These are phyloP conservation scores for Diutina neorugosa DNA, from an alignment of 1,139 yeast genomes.

Conservation along the genomic window DNA sequence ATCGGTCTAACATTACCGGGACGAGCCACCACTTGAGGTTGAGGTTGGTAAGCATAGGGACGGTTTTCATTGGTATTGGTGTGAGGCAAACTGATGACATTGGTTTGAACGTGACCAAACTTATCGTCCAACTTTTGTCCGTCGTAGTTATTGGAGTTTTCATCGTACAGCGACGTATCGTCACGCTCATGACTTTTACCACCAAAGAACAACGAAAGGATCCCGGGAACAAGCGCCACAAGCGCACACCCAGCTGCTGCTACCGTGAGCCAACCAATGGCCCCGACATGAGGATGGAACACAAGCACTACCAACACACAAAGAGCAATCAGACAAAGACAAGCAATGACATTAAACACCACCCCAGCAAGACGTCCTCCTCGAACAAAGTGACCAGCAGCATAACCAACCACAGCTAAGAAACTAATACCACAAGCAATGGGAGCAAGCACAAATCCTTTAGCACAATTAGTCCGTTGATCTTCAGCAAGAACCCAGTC, in stretches of 20 bases:
- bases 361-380: constrained; percentile 9
- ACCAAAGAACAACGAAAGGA: constrained; percentile 16
- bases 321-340: constrained; percentile 37
- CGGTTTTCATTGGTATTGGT: background rate
- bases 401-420: background rate
- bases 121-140: background rate
- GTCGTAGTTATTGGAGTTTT: background rate
- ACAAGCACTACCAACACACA: constrained; percentile 37
- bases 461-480: constrained; percentile 8
- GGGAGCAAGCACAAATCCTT: constrained; percentile 9
- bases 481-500: constrained; percentile 7
- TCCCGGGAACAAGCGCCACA: constrained; percentile 13
- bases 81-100: background rate
- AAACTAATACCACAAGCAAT: constrained; percentile 10
- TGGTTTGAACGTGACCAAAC: background rate
- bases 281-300: constrained; percentile 50
- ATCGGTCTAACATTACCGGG: background rate
- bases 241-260: constrained; percentile 52
- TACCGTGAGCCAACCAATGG: constrained; percentile 61
- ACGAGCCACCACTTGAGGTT: background rate
- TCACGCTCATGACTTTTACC: constrained; percentile 10
- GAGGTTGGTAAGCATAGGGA: background rate
- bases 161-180: background rate
- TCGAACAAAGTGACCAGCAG: background rate
- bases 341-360: constrained; percentile 28